Conservation (phyloP, 345 rosid genomes). For the Dipteronia dyeriana region DNA sequence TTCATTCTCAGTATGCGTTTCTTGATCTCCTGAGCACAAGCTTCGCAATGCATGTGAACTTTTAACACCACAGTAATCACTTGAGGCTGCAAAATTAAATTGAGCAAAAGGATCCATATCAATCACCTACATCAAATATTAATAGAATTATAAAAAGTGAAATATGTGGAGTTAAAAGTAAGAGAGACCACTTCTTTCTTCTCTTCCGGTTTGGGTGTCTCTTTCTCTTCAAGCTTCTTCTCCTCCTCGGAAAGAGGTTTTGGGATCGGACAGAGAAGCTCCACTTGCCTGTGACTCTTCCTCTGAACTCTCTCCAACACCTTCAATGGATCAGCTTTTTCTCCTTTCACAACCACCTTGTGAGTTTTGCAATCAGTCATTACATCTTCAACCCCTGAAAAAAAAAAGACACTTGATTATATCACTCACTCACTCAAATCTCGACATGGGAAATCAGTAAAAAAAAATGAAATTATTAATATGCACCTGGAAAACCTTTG, state of each 20-base stretch:
- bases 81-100: slow-evolving; percentile 48
- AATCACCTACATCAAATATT: not conserved
- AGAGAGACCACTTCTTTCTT: slow-evolving; percentile 76
- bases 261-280: slow-evolving; percentile 86
- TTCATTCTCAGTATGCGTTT: slow-evolving; percentile 88
- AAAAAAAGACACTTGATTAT: not conserved
- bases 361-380: slow-evolving; percentile 71
- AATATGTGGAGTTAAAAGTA: not conserved
- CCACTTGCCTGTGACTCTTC: slow-evolving; percentile 83
- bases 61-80: slow-evolving; percentile 65
- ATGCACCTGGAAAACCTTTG: slow-evolving; percentile 72
- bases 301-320: slow-evolving; percentile 75
- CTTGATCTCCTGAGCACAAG: slow-evolving; percentile 82
- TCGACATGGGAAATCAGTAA: not conserved
- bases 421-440: not conserved
- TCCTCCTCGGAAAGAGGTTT: slow-evolving; percentile 64
- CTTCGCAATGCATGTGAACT: slow-evolving; percentile 96
- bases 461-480: not conserved
- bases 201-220: slow-evolving; percentile 56
- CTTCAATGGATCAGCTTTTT: slow-evolving; percentile 85
- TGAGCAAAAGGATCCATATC: not conserved
- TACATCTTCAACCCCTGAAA: slow-evolving; percentile 87
- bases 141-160: slow-evolving; percentile 4
- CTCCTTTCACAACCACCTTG: slow-evolving; percentile 94
- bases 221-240: slow-evolving; percentile 54